These are phyloP conservation scores for Verticillium albo-atrum DNA, from an alignment of 2,329 filamentous ascomycete species.

Conservation along the genomic window DNA sequence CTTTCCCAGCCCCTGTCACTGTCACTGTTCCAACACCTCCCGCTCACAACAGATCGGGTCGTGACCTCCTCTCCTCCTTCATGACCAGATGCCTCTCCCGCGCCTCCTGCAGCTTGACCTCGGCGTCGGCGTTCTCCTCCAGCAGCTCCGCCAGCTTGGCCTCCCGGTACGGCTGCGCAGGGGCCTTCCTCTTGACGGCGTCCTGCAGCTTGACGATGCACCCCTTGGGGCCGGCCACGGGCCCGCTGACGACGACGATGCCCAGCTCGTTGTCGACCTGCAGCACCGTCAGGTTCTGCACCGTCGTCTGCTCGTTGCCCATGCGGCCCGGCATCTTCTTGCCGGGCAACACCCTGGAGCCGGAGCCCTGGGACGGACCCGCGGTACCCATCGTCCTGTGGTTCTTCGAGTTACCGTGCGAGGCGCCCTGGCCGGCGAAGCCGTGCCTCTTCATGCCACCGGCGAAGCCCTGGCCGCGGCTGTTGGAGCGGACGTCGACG, in stretches of 20 bases:
- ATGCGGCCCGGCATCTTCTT: conserved; percentile 98
- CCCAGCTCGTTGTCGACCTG: conserved; percentile 84
- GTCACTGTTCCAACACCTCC: no score
- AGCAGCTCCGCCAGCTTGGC: conserved; percentile 37
- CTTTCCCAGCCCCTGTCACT: conserved; percentile 13
- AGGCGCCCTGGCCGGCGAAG: conserved; percentile 82
- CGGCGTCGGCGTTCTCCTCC: conserved; percentile 43
- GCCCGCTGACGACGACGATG: conserved; percentile 81
- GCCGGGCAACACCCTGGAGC: conserved; percentile 86
- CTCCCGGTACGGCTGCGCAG: conserved; percentile 43
- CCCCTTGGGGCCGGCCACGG: conserved; percentile 84
- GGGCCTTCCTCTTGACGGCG: conserved; percentile 74
- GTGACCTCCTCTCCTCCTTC: conserved; percentile 33
- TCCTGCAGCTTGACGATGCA: conserved; percentile 83
- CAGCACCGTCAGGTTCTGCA: conserved; percentile 87
- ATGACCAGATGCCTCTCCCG: conserved; percentile 47
- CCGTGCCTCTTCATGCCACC: conserved; percentile 98
- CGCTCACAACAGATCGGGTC: not conserved
- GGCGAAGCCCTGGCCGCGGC: conserved; percentile 86
- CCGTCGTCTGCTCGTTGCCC: conserved; percentile 83
- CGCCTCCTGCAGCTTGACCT: conserved; percentile 41
- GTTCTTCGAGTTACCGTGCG: conserved; percentile 92
- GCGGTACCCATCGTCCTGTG: conserved; percentile 89
- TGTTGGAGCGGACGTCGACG: conserved; percentile 77
- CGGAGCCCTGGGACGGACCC: conserved; percentile 85